phyloP scores from a whole-genome alignment of 331 rosid species.

The Telfairia occidentalis region DNA sequence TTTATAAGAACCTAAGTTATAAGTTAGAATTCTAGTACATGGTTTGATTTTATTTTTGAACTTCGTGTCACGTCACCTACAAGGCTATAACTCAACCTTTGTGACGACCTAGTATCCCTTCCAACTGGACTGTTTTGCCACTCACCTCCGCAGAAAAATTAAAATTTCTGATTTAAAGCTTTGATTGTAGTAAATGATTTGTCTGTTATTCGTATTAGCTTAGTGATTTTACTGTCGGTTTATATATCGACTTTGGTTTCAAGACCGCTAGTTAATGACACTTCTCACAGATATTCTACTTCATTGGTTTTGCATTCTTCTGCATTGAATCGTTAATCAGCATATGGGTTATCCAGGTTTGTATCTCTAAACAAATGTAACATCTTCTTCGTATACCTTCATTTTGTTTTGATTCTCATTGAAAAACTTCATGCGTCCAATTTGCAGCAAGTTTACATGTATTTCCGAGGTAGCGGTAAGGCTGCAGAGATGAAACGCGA shows the following conservation, averaged over 20 bases:
- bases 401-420: conserved; percentile 11
- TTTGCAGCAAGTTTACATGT: conserved; percentile 87
- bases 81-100: not conserved
- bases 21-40: not conserved
- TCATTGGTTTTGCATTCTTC: conserved; percentile 65
- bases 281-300: conserved; percentile 52
- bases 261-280: not conserved
- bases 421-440: not conserved
- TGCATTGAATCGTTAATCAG: conserved; percentile 52
- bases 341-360: conserved; percentile 93
- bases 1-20: too few relatives aligned
- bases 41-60: not conserved
- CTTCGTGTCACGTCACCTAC: not conserved
- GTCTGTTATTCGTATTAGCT: not conserved
- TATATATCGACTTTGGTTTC: not conserved
- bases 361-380: not conserved
- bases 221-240: conserved; percentile 9
- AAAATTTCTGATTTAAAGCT: not conserved
- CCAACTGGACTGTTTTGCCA: not conserved
- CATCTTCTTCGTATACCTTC: not conserved
- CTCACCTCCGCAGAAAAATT: not conserved
- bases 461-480: conserved; percentile 89
- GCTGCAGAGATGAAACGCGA: conserved; percentile 56
- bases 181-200: not conserved
- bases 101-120: not conserved